Base-by-base conservation (phyloP, 1,284 basidiomycete species). In the Leccinum griseonigrum region DNA sequence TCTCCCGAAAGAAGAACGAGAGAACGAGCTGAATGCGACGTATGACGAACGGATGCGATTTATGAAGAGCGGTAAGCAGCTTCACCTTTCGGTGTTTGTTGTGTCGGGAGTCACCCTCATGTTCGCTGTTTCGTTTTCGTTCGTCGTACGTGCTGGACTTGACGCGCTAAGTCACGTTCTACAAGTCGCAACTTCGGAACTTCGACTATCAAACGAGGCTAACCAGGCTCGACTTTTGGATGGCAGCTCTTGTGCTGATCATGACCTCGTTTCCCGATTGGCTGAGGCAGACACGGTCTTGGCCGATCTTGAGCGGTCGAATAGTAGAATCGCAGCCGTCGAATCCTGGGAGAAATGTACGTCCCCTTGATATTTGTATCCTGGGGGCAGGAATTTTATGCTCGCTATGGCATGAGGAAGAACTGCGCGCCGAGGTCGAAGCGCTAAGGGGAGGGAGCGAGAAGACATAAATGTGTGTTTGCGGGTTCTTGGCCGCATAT, bases 31-130 rank as follows among this genome's bases (percentile, higher is more conserved):
- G 11, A 94, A 96, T 66, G 97, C 97, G 18, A 95, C 93, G 6
- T 98, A 97, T 69, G 96, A 98, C 69, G 97, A 99, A 78, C 89
- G 91, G 68, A 83, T 98, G 74, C 83, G 92, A 98, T 98, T 74
- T 97, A 97, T 67, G 93, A 96, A 74, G 95, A 97, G 71, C 84
- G 95, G 93, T 94, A 65, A 18, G 80, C 68, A 13, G 18, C 40
- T 5, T 50, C 6, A 11, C 10, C 7, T 6, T 10, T 4, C 9
- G 8, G 18, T 58, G 22, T 31, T 32, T 52, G 29, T 50, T 22
- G 54, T 57, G 48, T 36, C 56, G 32, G 50, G 9, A 10, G 57
- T 65, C 55, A 64, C 11, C 34, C 34, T 36, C 34, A 6, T 36
- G 34, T 36, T 36, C 28, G 5, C n/a, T 16, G 31, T 32, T 36